These are phyloP conservation scores for Speleostelium caveatum DNA, from an alignment of 78 protist species.

Conservation along the genomic window DNA sequence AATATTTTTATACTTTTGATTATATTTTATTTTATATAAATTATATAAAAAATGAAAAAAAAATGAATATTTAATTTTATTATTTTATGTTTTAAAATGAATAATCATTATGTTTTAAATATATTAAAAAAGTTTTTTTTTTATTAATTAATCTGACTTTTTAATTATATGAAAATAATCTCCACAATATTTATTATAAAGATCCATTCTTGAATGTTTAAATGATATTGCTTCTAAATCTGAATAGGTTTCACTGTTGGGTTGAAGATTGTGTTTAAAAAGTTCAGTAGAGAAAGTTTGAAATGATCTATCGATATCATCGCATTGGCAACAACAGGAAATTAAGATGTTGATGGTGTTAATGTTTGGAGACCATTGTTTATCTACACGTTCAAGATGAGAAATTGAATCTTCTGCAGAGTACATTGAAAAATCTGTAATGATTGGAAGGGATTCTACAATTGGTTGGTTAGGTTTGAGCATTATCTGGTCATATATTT, in stretches of 20 bases:
- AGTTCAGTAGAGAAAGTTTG: neutral
- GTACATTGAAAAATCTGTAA: constrained; percentile 7
- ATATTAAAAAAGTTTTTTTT: no score
- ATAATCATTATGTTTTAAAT: no score
- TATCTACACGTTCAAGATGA: neutral
- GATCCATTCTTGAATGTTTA: constrained; percentile 2
- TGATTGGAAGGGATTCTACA: constrained; percentile 39
- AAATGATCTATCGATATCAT: constrained; percentile 29
- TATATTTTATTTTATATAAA: no score
- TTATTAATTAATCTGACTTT: neutral
- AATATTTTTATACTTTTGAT: no score
- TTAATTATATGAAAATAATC: constrained; percentile 50
- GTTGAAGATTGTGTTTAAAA: neutral
- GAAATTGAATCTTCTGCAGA: neutral
- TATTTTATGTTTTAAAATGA: no score
- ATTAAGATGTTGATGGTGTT: constrained; percentile 36
- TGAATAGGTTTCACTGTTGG: constrained; percentile 46
- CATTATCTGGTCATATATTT: constrained; percentile 11
- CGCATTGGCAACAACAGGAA: constrained; percentile 7
- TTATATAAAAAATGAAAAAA: no score
- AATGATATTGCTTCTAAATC: constrained; percentile 50
- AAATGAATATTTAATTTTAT: no score
- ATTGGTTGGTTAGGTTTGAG: constrained; percentile 13
- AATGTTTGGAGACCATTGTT: constrained; percentile 44
- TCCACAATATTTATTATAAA: constrained; percentile 40